Base-by-base conservation (phyloP, 2,329 filamentous ascomycete genomes). In the Pezicula carpinea region DNA sequence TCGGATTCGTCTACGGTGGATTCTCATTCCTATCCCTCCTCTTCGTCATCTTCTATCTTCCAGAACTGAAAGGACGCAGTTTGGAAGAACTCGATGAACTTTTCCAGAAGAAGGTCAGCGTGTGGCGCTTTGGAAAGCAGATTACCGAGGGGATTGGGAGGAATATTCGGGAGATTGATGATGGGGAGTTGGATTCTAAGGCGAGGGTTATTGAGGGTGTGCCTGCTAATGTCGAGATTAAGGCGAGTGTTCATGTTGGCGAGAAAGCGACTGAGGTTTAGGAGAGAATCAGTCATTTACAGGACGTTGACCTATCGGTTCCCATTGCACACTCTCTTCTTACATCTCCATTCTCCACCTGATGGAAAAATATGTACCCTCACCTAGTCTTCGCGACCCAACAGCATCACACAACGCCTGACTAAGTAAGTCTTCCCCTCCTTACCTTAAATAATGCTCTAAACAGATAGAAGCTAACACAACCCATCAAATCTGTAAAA, bases 1-100 rank as follows among this genome's bases (percentile, higher is more conserved):
- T 67, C 0, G 59, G 59, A 0, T 71, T 71, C 39, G 53, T 70
- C 3, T 71, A 66, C 38, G 63, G 60, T 1, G 66, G 56, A 0
- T 40, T 69, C 7, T 55, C 58, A 6, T 51, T 67, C 6, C 43
- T 67, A 5, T 64, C 53, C 14, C 47, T 65, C 13, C 52, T 65
- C 7, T 66, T 61, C 46, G 43, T 67, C 40, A 67, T 61, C 58
- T 60, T 61, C 47, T 65, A 51, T 48, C 58, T 67, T 66, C 71
- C 71, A 6, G 60, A 63, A 29, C 19, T 44, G 23, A 44, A 44
- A 33, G 43, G 34, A 8, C 29, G 41, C 29, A 34, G 29, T 34
- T 19, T 44, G 3, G 41, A 44, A n/a, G 41, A 44, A 22, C 32
- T 44, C 13, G 41, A 44, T 6, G 41, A 44, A 18, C 8, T 44